phyloP scores from a whole-genome alignment of 75 land plant species.

The Picea glauca region DNA sequence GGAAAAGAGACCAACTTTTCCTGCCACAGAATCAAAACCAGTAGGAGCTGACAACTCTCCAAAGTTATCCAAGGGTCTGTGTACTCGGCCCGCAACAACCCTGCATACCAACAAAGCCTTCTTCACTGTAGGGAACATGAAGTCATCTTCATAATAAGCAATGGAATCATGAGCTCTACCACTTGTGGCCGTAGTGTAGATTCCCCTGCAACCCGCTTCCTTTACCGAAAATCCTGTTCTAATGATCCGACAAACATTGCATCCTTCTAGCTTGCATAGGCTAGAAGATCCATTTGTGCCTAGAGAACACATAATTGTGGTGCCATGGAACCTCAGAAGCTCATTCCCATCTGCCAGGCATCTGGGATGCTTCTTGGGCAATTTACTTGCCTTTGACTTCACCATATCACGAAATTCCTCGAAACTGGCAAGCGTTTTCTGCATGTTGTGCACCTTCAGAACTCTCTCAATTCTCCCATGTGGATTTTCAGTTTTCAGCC shows the following conservation, averaged over 20 bases:
- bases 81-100: slow-evolving; percentile 87
- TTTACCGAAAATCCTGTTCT: slow-evolving; percentile 59
- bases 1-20: slow-evolving; percentile 67
- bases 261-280: slow-evolving; percentile 57
- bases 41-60: slow-evolving; percentile 50
- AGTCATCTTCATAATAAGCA: slow-evolving; percentile 21
- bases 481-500: slow-evolving; percentile 56
- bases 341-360: slow-evolving; percentile 92
- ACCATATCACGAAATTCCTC: slow-evolving; percentile 82
- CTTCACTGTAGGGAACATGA: slow-evolving; percentile 19
- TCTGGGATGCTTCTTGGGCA: slow-evolving; percentile 82
- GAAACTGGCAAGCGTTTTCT: slow-evolving; percentile 63
- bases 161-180: slow-evolving; percentile 73
- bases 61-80: slow-evolving; percentile 66
- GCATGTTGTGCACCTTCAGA: slow-evolving; percentile 81
- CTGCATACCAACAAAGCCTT: slow-evolving; percentile 83
- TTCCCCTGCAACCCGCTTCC: slow-evolving; percentile 52
- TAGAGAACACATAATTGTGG: slow-evolving; percentile 62
- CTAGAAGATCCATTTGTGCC: slow-evolving; percentile 62
- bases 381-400: slow-evolving; percentile 67
- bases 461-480: slow-evolving; percentile 65
- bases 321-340: slow-evolving; percentile 72
- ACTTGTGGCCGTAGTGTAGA: slow-evolving; percentile 79
- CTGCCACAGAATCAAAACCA: slow-evolving; percentile 81
- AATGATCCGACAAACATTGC: slow-evolving; percentile 67